Percentiles rank a stretch among this genome's conserved stretches.
Evolutionary conservation across 768 basidiomycete genomes (phyloP).

Genomic region (Chalciporus piperatus): DNA sequence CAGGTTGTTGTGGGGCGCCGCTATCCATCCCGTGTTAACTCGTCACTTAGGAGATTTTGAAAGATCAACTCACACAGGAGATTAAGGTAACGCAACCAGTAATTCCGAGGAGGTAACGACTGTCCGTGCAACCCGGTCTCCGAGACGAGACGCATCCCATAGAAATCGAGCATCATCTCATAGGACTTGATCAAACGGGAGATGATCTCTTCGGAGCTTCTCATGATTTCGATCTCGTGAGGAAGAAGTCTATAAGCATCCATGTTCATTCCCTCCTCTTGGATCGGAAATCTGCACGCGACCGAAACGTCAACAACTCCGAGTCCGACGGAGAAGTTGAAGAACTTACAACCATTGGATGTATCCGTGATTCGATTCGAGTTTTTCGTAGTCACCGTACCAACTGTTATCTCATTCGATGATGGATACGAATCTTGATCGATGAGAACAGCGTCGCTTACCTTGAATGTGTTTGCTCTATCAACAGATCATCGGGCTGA

Average conservation of each 20-base stretch:
- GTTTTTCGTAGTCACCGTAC: conserved; percentile 55
- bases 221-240: conserved; percentile 63
- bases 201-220: conserved; percentile 43
- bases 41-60: neutral
- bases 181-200: conserved; percentile 58
- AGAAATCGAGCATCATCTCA: conserved; percentile 75
- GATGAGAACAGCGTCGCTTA: conserved; percentile 26
- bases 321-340: neutral
- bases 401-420: conserved; percentile 44
- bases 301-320: neutral
- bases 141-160: conserved; percentile 63
- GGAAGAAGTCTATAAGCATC: conserved; percentile 62
- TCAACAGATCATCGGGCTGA: conserved; percentile 55
- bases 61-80: conserved; percentile 53
- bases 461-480: conserved; percentile 64
- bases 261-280: conserved; percentile 71
- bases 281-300: conserved; percentile 60
- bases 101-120: conserved; percentile 46
- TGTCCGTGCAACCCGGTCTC: conserved; percentile 62
- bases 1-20: conserved; percentile 70
- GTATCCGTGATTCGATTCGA: conserved; percentile 70
- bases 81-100: conserved; percentile 56
- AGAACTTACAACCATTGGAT: conserved; percentile 74
- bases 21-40: conserved; percentile 33
- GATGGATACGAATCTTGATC: neutral